A percentile compares a stretch with the other conserved stretches of the same genome.
phyloP scores from a whole-genome alignment of 1,139 yeast species.

The Pichia sp. region DNA sequence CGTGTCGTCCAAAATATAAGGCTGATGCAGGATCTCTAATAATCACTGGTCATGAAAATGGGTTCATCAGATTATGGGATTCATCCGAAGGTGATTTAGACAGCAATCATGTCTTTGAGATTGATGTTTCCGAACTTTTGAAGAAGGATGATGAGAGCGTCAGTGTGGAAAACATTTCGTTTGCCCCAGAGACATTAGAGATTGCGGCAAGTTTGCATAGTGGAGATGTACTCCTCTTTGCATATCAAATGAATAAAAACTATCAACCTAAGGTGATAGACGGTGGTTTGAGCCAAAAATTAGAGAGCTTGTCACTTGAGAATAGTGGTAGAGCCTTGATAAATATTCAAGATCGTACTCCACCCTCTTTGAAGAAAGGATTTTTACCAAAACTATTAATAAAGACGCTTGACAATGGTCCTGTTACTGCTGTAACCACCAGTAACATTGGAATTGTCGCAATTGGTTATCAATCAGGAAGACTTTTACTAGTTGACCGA shows the following conservation, averaged over 20 bases:
- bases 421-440: constrained; percentile 56
- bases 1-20: constrained; percentile 53
- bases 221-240: constrained; percentile 70
- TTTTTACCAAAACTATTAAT: constrained; percentile 66
- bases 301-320: constrained; percentile 27
- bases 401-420: constrained; percentile 35
- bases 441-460: constrained; percentile 84
- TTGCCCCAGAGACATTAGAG: constrained; percentile 73
- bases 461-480: constrained; percentile 72
- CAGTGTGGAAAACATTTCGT: constrained; percentile 53
- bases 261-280: constrained; percentile 28
- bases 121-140: constrained; percentile 43
- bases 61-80: constrained; percentile 73
- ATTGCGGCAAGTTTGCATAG: constrained; percentile 58
- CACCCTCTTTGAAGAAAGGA: constrained; percentile 45
- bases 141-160: constrained; percentile 33
- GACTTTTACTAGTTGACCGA: constrained; percentile 67
- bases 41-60: constrained; percentile 78
- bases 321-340: constrained; percentile 28
- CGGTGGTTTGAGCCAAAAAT: constrained; percentile 22
- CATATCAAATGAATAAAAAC: constrained; percentile 49
- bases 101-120: constrained; percentile 52
- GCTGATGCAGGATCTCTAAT: constrained; percentile 44
- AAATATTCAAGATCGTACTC: constrained; percentile 34
- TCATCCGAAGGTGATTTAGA: constrained; percentile 71